Evolutionary conservation across 257 asterid genomes (phyloP), one percentile per base, ranked within the genome.

Genomic region (Solanum chmielewskii): DNA sequence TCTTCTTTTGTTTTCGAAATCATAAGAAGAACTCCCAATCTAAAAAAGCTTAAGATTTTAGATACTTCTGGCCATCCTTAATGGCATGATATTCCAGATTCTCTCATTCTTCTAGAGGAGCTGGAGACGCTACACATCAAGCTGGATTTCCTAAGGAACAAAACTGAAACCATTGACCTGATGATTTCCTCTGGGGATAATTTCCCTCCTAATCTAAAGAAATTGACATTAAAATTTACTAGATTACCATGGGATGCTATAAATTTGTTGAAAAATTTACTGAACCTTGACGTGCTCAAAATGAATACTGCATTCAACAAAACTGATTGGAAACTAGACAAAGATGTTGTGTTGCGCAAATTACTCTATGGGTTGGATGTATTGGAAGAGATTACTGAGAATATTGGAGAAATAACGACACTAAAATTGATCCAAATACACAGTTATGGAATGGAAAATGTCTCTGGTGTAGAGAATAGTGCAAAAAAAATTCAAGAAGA

Each of bases 221-320:
- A 56, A 11, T 56, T 18, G 64, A 56, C 64, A 56, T 18, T 56
- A 56, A 6, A 10, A 56, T 0, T 0, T 2, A 2, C 64, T 56
- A 1, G 0, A 18, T 56, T 56, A 56, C 64, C 64, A 56, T 56
- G 64, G 64, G 64, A 56, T 18, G 64, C 3, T 56, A 56, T 56
- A 10, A 56, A 56, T 18, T 56, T 56, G 64, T 56, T 56, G 11
- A 2, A 10, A 56, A 18, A 56, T 56, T 18, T 56, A 56, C 64
- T 11, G 0, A 18, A 56, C 0, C 64, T 56, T 18, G 64, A 56
- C 1, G n/a, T 56, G 64, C 62, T 52, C 62, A 52, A 52, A 16
- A 1, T 0, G 23, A 4, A 16, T 6, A 0, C 0, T 52, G n/a
- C 62, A 52, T 52, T 52, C 4, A 0, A 16, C 0, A 10, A 11